These are phyloP conservation scores for Paramecium tetraurelia DNA, from an alignment of 73 alveolate genomes.

Conservation along the genomic window DNA sequence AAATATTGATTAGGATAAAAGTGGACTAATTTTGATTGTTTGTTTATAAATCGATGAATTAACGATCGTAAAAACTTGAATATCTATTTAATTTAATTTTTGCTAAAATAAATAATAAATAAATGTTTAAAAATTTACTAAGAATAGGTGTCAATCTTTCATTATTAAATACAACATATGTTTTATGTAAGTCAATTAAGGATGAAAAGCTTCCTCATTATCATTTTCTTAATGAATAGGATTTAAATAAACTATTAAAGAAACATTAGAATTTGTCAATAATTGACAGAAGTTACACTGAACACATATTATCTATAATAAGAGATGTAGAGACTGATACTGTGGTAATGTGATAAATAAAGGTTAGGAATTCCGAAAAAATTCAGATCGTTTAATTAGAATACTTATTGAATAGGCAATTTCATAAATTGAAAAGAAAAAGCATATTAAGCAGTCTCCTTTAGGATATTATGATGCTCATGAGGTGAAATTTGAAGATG, in stretches of 20 bases:
- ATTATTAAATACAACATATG: background rate
- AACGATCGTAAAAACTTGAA: background rate
- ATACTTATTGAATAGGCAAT: constrained; percentile 75
- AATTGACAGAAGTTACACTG: constrained; percentile 17
- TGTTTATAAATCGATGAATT: constrained; percentile 64
- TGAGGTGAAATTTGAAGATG: constrained; percentile 62
- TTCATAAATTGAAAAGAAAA: constrained; percentile 65
- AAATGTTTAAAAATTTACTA: background rate
- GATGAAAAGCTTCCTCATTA: constrained; percentile 14
- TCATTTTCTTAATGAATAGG: constrained; percentile 14
- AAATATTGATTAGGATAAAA: constrained; percentile 68
- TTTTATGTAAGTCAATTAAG: background rate
- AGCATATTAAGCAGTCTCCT: constrained; percentile 62
- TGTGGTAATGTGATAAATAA: background rate
- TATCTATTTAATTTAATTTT: background rate
- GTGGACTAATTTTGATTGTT: constrained; percentile 66
- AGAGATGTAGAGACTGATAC: constrained; percentile 48
- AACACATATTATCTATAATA: constrained; percentile 37
- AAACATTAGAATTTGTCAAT: constrained; percentile 43
- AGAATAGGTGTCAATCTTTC: background rate
- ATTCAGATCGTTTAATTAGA: constrained; percentile 75
- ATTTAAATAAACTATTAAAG: constrained; percentile 34
- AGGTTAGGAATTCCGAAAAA: constrained; percentile 67
- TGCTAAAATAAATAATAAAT: background rate
- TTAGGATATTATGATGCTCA: constrained; percentile 68